Evolutionary conservation across 768 basidiomycete species (phyloP).

Genomic region (Mycena leptocephala): DNA sequence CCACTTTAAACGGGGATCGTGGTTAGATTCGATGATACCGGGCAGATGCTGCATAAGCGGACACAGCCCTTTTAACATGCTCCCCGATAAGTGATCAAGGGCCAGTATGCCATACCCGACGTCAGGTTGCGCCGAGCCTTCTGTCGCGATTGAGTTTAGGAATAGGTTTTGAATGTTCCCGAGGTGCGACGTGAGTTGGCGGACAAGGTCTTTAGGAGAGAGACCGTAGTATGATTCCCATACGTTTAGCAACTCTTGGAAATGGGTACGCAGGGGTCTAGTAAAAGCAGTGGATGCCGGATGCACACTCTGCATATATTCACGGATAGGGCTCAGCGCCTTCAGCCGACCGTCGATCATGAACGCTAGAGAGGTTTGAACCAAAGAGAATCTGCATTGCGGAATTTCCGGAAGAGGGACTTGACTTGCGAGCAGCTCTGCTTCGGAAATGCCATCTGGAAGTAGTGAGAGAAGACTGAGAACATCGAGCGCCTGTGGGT

Average conservation of each 20-base stretch:
- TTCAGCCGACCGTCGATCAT: background rate
- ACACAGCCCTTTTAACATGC: background rate
- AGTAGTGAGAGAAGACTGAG: background rate
- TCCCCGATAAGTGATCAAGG: background rate
- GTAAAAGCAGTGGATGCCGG: background rate
- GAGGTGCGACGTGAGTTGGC: background rate
- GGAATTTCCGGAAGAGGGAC: background rate
- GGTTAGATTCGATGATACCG: background rate
- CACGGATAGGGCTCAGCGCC: background rate
- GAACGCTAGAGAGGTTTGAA: background rate
- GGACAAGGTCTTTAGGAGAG: background rate
- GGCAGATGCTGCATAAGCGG: background rate
- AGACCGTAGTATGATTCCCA: background rate
- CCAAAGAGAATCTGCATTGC: background rate
- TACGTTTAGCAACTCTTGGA: background rate
- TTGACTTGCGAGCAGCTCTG: background rate
- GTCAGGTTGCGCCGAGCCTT: background rate
- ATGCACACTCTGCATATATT: background rate
- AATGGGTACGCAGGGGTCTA: background rate
- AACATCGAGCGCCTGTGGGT: background rate
- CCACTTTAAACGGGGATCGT: background rate
- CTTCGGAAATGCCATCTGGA: background rate
- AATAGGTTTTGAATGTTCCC: background rate
- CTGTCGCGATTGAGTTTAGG: background rate
- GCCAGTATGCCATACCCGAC: background rate